These are phyloP conservation scores for Rehmannia glutinosa DNA, from an alignment of 257 asterid genomes.

Conservation along the genomic window DNA sequence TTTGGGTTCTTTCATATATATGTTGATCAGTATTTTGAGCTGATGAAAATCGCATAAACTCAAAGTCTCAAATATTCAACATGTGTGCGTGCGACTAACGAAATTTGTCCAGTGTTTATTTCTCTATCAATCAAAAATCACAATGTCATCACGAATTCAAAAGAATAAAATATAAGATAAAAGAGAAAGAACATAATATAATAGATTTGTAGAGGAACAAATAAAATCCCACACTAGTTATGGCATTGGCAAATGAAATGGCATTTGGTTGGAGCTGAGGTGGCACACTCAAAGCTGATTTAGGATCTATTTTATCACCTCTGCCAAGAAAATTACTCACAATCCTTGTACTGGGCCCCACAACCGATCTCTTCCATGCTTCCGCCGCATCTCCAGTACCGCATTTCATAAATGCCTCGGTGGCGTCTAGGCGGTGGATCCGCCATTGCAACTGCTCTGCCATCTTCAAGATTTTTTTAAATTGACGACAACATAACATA, in stretches of 20 bases:
- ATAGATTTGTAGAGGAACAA: too few species aligned
- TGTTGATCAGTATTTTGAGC: too few species aligned
- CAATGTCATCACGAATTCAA: too few species aligned
- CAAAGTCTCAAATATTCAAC: too few species aligned
- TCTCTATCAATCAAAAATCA: too few species aligned
- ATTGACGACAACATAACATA: constrained; percentile 39
- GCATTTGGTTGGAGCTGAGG: background rate
- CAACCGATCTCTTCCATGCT: constrained; percentile 45
- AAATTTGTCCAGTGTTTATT: too few species aligned
- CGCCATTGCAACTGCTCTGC: constrained; percentile 31
- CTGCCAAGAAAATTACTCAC: constrained; percentile 28
- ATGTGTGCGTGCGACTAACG: too few species aligned
- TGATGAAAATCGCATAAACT: too few species aligned
- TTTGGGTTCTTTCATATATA: too few species aligned
- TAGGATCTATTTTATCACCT: background rate
- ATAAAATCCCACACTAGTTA: too few species aligned
- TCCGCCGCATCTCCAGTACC: constrained; percentile 24
- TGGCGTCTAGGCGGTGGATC: constrained; percentile 47
- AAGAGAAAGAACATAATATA: too few species aligned
- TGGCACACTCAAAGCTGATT: background rate
- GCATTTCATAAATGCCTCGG: constrained; percentile 35
- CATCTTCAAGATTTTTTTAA: constrained; percentile 39
- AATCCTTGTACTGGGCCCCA: constrained; percentile 32
- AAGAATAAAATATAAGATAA: too few species aligned
- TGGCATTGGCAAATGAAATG: background rate